Base-by-base conservation (phyloP, 371 early-diverging fungal genomes). In the Mucor indicus region DNA sequence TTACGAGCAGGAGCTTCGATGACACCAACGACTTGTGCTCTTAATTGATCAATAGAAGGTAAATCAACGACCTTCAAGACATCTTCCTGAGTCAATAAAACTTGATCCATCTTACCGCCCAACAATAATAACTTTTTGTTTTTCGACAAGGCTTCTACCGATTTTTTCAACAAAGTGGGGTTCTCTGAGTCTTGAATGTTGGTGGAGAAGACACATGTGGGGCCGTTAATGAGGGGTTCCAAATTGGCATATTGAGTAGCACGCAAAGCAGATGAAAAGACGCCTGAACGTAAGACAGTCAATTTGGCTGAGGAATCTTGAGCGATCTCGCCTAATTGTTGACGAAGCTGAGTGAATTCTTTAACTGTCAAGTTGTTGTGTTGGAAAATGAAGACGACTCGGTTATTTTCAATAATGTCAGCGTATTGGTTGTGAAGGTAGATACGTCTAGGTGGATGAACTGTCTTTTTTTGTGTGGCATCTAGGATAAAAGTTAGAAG, bases 351-450 rank as follows among this genome's bases (percentile, higher is more conserved):
- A 13, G 79, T 75, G 51, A 82, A 67, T 47, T 85, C 85, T 25
- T 75, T 59, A 23, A 83, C 79, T 0, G 76, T 75, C 61, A 85
- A 65, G 52, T 85, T 85, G 74, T 83, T 85, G 69, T 83, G 82
- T 55, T 85, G 85, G 36, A 80, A 75, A 43, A 85, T 67, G 49
- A 85, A 69, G 44, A 83, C 53, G 49, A 75, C 69, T 19, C 83
- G 69, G 60, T 82, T 83, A 38, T 72, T 56, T 21, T 68, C 51
- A 24, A 84, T 44, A 27, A 80, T 56, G 6, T 69, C 50, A 23
- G 62, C 46, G 54, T 84, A 84, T 49, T 74, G 58, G 33, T 80
- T 61, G 48, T 77, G 68, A 20, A 80, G 65, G 40, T 71, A 84
- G 2, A 63, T 62, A 46, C 77, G 77, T 32, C 71, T 59, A 17